Base-by-base conservation (phyloP, 495 filamentous ascomycete genomes). In the Podospora fimiseda region DNA sequence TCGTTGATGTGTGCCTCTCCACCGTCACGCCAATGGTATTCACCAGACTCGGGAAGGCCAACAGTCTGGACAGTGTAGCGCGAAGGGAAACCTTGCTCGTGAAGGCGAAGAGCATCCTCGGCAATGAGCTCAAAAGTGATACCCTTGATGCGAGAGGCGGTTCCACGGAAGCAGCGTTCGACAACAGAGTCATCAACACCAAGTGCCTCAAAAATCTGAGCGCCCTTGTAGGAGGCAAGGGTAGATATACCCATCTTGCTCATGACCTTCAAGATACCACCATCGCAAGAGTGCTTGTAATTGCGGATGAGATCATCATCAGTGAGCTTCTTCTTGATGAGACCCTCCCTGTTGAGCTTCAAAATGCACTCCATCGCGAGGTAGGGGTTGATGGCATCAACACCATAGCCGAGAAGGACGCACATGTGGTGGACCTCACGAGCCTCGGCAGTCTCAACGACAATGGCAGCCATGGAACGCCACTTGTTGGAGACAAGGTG, bases 171-270 rank as follows among this genome's bases (percentile, higher is more conserved):
- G 74, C 93, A 97, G 49, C 89, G 85, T 67, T 99, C 92, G 47
- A 99, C 92, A 48, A 99, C 93, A 9, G 79, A 81, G 66, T 96
- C 92, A 63, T 97, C 93, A 24, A 99, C 84, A 70, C 93, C 93
- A 41, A 99, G 84, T n/a, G 94, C 93, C 67, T 99, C 93, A 58
- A 97, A 99, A 58, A 99, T 99, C 74, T 99, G 93, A 49, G 93
- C 93, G 67, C 93, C 93, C 76, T 99, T 99, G 78, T 99, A 99
- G 60, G 88, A 94, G 67, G 93, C 89, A 41, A 99, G 75, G 42
- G 93, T 99, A 9, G 93, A 99, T 60, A 99, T 99, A 72, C 93
- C 93, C 93, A 99, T 99, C 78, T 99, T 99, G 73, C 89, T 95
- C 93, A 99, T 99, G 65, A 99, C 93, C 75, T 99, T 99, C 52